These are phyloP conservation scores for Cardamine occulta DNA, from an alignment of 345 rosid genomes.

Conservation along the genomic window DNA sequence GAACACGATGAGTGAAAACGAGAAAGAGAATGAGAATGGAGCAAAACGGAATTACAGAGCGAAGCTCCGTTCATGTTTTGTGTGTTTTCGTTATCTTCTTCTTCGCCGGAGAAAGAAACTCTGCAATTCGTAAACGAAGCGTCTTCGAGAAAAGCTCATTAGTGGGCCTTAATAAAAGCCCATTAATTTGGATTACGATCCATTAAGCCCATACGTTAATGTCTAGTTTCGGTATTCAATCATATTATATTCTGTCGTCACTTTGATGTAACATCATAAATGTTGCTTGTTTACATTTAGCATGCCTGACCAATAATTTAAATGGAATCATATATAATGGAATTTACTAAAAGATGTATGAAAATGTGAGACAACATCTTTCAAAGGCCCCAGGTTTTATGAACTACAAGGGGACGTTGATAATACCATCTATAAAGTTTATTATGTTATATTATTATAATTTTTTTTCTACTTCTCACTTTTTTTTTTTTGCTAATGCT, in stretches of 20 bases:
- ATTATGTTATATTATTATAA: not conserved
- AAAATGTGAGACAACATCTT: constrained; percentile 41
- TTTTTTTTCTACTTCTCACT: not conserved
- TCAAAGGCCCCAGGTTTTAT: constrained; percentile 35
- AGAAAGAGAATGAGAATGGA: constrained; percentile 23
- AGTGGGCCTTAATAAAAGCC: constrained; percentile 12
- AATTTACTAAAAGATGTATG: constrained; percentile 23
- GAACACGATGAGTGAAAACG: constrained; percentile 9
- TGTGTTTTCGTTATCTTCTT: constrained; percentile 41
- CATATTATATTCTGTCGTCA: not conserved
- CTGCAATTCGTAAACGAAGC: not conserved
- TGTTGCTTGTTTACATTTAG: constrained; percentile 22
- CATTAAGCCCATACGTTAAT: not conserved
- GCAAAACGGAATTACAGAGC: constrained; percentile 37
- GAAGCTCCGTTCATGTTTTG: constrained; percentile 41
- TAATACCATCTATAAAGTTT: not conserved
- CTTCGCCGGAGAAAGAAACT: constrained; percentile 26
- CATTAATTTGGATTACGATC: not conserved
- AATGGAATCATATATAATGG: constrained; percentile 20
- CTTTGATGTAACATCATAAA: constrained; percentile 23
- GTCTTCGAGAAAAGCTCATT: not conserved
- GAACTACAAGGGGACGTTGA: constrained; percentile 17
- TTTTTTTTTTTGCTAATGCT: constrained; percentile 13
- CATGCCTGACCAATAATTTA: constrained; percentile 34
- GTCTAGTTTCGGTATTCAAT: not conserved